Evolutionary conservation across 78 protist species (phyloP), one percentile per base, ranked within the genome.

Genomic region (Dictyostelium intermedium): DNA sequence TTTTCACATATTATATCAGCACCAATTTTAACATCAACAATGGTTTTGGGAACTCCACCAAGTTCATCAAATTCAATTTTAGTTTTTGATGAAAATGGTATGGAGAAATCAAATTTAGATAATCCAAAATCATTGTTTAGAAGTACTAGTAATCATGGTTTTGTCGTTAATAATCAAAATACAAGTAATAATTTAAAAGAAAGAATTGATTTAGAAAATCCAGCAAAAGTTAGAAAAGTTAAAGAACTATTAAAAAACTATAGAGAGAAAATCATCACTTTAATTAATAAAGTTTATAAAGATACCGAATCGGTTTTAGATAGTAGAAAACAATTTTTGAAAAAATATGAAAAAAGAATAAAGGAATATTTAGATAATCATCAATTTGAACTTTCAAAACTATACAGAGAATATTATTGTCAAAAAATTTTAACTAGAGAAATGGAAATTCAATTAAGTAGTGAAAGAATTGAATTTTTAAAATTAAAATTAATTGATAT

Each of bases 181-280:
- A 66, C 10, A n/a, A 66, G 27, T 11, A 13, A 27, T 27, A 27
- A 25, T 11, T 4, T 18, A 9, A 60, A 81, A 53, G 30, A 61
- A 63, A 66, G 34, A 80, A 89, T 89, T 14, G 87, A 89, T 69
- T 70, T 89, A 14, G 87, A 89, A 20, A 89, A 89, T 69, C 85
- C 47, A 16, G 56, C 32, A 41, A 89, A 89, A 80, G 63, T 89
- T 43, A 89, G 81, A 70, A 78, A 69, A 73, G 70, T 89, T n/a
- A 89, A 80, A 35, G 94, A 89, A 47, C n/a, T 89, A 47, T 47
- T 89, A 32, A 89, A 70, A 70, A 32, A 80, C 20, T 89, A 89
- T 69, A 80, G 35, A 20, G 39, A 41, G 45, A 89, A 80, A 66
- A 70, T 89, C 82, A 89, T 89, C 25, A 47, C 60, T 8, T 81